Base-by-base conservation (phyloP, 768 basidiomycete species). In the Saitozyma sp. region DNA sequence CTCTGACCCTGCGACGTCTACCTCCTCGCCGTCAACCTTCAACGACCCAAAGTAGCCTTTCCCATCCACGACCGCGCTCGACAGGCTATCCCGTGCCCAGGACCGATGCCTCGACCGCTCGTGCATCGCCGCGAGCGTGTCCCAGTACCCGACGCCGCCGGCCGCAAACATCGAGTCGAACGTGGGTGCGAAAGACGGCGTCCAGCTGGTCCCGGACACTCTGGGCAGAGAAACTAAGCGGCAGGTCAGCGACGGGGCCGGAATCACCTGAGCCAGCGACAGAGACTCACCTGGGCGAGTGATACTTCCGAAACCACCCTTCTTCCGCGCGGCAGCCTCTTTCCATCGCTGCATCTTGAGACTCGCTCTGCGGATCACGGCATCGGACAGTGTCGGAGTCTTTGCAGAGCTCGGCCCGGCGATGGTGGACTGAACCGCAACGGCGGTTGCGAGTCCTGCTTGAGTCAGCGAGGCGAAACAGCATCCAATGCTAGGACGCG, bases 181-280 rank as follows among this genome's bases (percentile, higher is more conserved):
- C 2, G 66, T 71, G 0, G 77, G 74, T 2, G 70, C 75, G 59
- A 77, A 78, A 0, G 69, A 56, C 14, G 77, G 75, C 1, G 69
- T 75, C 56, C 71, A 78, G 4, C 59, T 29, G 7, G 58, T 43
- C 4, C 50, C 5, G 0, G 64, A 48, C 14, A 59, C 50, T 9
- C 48, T 50, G 43, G 68, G 66, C 9, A 69, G 57, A 8, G 58
- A 49, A 16, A 70, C 66, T 70, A 29, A 11, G n/a, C 8, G 20
- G 8, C 40, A 29, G 29, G 16, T 54, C 38, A 17, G 8, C n/a
- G 7, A 42, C 8, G n/a, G 45, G 11, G 11, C 13, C 13, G 13
- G 2, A 46, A 11, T 46, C 13, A 46, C 45, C 45, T 13, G 11
- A 2, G 11, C 13, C 11, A 46, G n/a, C 7, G 42, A 46, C 38